Percentiles rank a stretch among this genome's conserved stretches.
phyloP scores from a whole-genome alignment of 2,329 filamentous ascomycete species.

The Mycogone perniciosa region DNA sequence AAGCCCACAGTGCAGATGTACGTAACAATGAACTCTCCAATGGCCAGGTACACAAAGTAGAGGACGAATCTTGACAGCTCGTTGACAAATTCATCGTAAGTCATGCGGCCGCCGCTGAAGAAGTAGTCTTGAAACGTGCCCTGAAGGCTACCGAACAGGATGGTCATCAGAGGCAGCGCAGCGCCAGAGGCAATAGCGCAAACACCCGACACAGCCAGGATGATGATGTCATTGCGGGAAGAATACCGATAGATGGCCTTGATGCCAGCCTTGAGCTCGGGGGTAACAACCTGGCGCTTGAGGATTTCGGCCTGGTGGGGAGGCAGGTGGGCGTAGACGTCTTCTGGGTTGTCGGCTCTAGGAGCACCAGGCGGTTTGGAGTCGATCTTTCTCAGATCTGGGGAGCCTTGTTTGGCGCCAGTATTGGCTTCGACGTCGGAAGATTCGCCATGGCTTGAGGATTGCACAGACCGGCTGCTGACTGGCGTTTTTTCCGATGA shows the following conservation, averaged over 20 bases:
- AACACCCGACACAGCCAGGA: conserved; percentile 55
- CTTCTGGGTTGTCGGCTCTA: conserved; percentile 35
- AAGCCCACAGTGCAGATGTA: conserved; percentile 83
- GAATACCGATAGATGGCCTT: conserved; percentile 65
- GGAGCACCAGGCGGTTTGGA: conserved; percentile 6
- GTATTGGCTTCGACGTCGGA: conserved; percentile 7
- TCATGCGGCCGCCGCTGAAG: conserved; percentile 34
- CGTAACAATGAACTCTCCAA: conserved; percentile 70
- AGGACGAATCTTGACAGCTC: conserved; percentile 60
- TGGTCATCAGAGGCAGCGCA: conserved; percentile 72
- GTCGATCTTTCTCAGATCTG: conserved; percentile 9
- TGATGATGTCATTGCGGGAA: conserved; percentile 55
- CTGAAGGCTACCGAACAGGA: conserved; percentile 73
- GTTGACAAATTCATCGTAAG: conserved; percentile 50
- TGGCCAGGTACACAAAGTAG: conserved; percentile 80
- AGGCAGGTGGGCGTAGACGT: conserved; percentile 57
- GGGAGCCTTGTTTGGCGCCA: not conserved
- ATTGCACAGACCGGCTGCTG: not conserved
- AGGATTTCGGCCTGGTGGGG: conserved; percentile 61
- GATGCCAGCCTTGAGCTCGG: conserved; percentile 56
- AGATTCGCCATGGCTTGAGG: conserved; percentile 9
- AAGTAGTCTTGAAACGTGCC: conserved; percentile 55
- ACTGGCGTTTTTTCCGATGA: conserved; percentile 4
- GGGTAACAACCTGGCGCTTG: conserved; percentile 60
- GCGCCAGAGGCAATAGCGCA: conserved; percentile 67